Evolutionary conservation across 1,284 basidiomycete genomes (phyloP).

Genomic region (Papiliotrema fonsecae): DNA sequence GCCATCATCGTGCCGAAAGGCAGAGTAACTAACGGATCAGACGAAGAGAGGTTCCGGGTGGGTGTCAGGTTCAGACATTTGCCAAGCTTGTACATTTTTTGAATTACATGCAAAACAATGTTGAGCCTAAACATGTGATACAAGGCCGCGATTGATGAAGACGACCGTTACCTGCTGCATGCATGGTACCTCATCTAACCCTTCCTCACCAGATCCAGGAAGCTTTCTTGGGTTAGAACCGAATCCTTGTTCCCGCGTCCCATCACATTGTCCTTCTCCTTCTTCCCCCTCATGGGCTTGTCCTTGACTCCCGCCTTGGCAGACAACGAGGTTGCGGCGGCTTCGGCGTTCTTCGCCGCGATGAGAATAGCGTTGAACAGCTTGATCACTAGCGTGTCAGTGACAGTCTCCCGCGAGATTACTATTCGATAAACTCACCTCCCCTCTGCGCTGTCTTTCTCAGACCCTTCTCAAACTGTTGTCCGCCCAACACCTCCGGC

Average conservation of each 20-base stretch:
- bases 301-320: conserved; percentile 38
- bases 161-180: too few species aligned
- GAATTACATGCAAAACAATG: too few species aligned
- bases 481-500: conserved; percentile 28
- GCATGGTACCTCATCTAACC: too few species aligned
- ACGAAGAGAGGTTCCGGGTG: too few species aligned
- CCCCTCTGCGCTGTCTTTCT: conserved; percentile 49
- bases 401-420: background rate
- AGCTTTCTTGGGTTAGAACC: conserved; percentile 48
- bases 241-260: conserved; percentile 43
- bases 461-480: conserved; percentile 48
- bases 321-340: conserved; percentile 21
- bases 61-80: too few species aligned
- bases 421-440: conserved; percentile 33
- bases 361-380: conserved; percentile 50
- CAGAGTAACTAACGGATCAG: too few species aligned
- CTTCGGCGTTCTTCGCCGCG: conserved; percentile 41
- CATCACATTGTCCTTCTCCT: conserved; percentile 48
- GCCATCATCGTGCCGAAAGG: too few species aligned
- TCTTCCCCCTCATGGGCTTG: conserved; percentile 26
- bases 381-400: conserved; percentile 43
- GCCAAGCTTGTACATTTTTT: too few species aligned
- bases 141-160: too few species aligned
- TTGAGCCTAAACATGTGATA: too few species aligned
- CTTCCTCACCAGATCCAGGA: conserved; percentile 48